phyloP scores from a whole-genome alignment of 352 stramenopile species.

The Phytophthora boehmeriae region DNA sequence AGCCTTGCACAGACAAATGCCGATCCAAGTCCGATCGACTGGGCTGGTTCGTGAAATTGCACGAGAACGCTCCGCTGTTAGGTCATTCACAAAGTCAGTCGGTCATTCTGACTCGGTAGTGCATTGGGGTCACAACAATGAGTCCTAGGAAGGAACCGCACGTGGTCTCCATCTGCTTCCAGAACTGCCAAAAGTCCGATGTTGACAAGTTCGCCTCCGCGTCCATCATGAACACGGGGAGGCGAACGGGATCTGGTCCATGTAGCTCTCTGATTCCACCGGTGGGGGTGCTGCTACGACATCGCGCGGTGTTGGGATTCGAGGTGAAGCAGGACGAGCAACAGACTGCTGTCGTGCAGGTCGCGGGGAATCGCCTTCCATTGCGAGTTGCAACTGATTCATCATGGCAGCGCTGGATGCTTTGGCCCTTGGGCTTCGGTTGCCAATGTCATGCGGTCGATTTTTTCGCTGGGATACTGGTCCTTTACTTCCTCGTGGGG shows the following conservation, averaged over 20 bases:
- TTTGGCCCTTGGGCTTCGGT: conserved; percentile 25
- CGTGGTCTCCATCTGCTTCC: conserved; percentile 73
- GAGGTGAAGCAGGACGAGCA: conserved; percentile 16
- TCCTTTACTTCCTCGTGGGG: conserved; percentile 13
- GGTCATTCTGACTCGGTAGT: too few species aligned
- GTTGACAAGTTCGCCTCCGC: conserved; percentile 25
- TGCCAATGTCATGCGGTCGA: conserved; percentile 7
- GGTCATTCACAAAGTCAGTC: background rate
- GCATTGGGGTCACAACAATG: background rate
- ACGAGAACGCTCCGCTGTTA: conserved; percentile 75
- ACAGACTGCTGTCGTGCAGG: conserved; percentile 15
- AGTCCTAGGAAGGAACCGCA: conserved; percentile 28
- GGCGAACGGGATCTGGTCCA: conserved; percentile 58
- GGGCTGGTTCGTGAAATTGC: conserved; percentile 63
- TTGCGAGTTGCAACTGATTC: conserved; percentile 24
- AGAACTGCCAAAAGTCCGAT: conserved; percentile 44
- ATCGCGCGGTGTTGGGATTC: conserved; percentile 2
- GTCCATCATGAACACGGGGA: conserved; percentile 65
- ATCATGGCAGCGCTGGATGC: conserved; percentile 40
- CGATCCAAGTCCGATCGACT: conserved; percentile 43
- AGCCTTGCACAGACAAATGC: conserved; percentile 53
- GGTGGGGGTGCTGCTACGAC: conserved; percentile 12
- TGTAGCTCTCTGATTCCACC: conserved; percentile 7
- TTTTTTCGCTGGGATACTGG: conserved; percentile 12
- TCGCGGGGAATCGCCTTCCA: conserved; percentile 25